These are phyloP conservation scores for Picochlorum sp. DNA, from an alignment of 139 green algal species.

Conservation along the genomic window DNA sequence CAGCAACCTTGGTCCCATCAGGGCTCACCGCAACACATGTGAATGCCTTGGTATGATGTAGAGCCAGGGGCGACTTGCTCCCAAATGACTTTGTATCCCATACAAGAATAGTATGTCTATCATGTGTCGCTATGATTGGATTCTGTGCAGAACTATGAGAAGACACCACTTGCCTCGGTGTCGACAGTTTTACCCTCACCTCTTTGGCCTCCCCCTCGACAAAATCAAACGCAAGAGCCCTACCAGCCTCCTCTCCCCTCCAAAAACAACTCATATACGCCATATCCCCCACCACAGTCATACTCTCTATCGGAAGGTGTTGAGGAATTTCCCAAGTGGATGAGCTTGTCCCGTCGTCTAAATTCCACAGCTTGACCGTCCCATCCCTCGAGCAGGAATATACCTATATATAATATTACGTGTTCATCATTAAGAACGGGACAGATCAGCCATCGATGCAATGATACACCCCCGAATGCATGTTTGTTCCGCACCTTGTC, in stretches of 20 bases:
- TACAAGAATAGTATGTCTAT: conserved; percentile 52
- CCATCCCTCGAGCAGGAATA: conserved; percentile 19
- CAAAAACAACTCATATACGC: conserved; percentile 10
- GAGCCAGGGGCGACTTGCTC: conserved; percentile 33
- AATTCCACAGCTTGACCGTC: conserved; percentile 9
- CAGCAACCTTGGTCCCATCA: conserved; percentile 38
- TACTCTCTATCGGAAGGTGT: conserved; percentile 10
- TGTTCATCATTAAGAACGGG: background rate
- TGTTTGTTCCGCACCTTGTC: conserved; percentile 19
- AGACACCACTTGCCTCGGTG: background rate
- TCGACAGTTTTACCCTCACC: conserved; percentile 5
- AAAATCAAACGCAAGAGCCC: conserved; percentile 4
- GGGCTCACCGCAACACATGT: conserved; percentile 28
- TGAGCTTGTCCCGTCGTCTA: background rate
- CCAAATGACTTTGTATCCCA: conserved; percentile 26
- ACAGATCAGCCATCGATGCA: background rate
- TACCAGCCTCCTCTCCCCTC: conserved; percentile 4
- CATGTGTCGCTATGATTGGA: conserved; percentile 35
- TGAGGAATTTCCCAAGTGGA: background rate
- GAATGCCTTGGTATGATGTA: conserved; percentile 62
- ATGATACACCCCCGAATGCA: too few species aligned
- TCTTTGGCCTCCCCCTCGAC: background rate
- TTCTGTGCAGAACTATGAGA: background rate
- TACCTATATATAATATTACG: conserved; percentile 6
- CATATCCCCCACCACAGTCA: conserved; percentile 2